Evolutionary conservation across 768 basidiomycete species (phyloP).

Genomic region (Amanita subjunquillea): DNA sequence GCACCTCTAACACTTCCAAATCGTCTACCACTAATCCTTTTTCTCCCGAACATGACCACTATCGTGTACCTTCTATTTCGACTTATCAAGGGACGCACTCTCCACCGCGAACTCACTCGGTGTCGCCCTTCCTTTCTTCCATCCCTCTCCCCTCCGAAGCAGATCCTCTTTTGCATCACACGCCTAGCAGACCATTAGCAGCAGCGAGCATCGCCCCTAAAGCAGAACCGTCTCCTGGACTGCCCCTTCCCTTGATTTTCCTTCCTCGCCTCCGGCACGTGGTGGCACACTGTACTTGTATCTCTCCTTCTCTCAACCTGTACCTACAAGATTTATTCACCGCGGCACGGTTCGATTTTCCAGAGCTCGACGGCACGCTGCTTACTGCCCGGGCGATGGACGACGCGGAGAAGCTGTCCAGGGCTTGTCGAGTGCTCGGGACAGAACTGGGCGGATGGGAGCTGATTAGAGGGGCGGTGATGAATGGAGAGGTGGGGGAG

Average conservation of each 20-base stretch:
- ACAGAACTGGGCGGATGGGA: constrained; percentile 52
- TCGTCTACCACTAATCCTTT: not conserved
- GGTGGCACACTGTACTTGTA: constrained; percentile 24
- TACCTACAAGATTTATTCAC: constrained; percentile 69
- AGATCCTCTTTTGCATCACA: not conserved
- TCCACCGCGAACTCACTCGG: not conserved
- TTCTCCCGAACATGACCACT: not conserved
- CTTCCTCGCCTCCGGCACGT: constrained; percentile 21
- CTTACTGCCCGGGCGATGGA: constrained; percentile 49
- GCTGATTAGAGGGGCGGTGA: constrained; percentile 22
- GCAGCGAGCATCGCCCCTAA: not conserved
- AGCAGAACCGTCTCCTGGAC: constrained; percentile 1
- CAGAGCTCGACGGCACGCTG: constrained; percentile 56
- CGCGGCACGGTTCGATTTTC: constrained; percentile 57
- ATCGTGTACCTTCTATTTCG: not conserved
- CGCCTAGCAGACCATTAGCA: not conserved
- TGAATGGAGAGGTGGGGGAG: not conserved
- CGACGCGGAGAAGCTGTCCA: constrained; percentile 58
- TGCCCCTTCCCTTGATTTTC: constrained; percentile 15
- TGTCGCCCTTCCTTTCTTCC: not conserved
- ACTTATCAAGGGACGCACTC: not conserved
- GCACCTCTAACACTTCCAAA: not conserved
- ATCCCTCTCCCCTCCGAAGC: not conserved
- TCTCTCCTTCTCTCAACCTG: constrained; percentile 43
- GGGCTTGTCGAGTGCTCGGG: constrained; percentile 58